Base-by-base conservation (phyloP, 352 stramenopile species). In the Thalassiosira oceanica region DNA sequence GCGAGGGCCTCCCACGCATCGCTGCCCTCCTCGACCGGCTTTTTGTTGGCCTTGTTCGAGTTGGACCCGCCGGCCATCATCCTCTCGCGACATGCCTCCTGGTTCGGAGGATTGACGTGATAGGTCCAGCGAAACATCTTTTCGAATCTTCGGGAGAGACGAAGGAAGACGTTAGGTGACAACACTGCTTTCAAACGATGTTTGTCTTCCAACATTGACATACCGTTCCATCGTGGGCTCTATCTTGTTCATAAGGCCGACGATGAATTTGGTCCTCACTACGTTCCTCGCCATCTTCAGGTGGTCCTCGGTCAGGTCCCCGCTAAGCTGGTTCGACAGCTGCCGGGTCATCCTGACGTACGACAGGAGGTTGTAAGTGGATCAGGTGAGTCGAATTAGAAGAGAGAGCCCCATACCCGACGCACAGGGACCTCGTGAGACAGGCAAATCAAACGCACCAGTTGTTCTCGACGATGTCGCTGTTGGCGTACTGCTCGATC, bases 111-210 rank as follows among this genome's bases (percentile, higher is more conserved):
- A 36, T 84, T 84, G 16, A 84, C 70, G 3, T 61, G 60, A 31
- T 65, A 84, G 10, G 51, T 84, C 75, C 69, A 78, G n/a, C 61
- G 41, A 51, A 82, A 82, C 60, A 72, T 78, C 44, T 78, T 82
- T 39, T 82, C 72, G 45, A 74, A 74, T 26, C n/a, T n/a, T n/a
- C n/a, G n/a, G n/a, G n/a, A n/a, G n/a, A n/a, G n/a, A n/a, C n/a
- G n/a, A n/a, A n/a, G n/a, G n/a, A n/a, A n/a, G n/a, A n/a, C n/a
- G n/a, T n/a, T n/a, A n/a, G n/a, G n/a, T n/a, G n/a, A n/a, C n/a
- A n/a, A n/a, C n/a, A n/a, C n/a, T n/a, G n/a, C n/a, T n/a, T n/a
- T n/a, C n/a, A n/a, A n/a, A n/a, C n/a, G n/a, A n/a, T n/a, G n/a
- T n/a, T n/a, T n/a, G n/a, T n/a, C n/a, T n/a, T n/a, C n/a, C n/a